Evolutionary conservation across 2,329 filamentous ascomycete species (phyloP).

Genomic region (Fusarium aywerte): DNA sequence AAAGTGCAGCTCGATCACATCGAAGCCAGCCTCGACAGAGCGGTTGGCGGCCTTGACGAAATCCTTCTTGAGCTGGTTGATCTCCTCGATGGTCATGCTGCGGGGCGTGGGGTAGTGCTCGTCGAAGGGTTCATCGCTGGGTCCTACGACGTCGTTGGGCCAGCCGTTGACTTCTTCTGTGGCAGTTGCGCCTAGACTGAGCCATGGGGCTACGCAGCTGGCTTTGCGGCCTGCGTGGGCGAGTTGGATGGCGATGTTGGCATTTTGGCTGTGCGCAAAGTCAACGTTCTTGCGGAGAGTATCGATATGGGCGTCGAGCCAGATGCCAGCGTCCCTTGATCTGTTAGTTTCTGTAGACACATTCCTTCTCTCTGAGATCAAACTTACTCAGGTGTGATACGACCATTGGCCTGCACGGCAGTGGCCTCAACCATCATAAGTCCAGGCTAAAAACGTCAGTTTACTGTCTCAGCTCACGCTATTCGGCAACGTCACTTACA

Average conservation of each 20-base stretch:
- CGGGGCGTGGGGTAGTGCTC: slow-evolving; percentile 68
- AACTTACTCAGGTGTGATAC: slow-evolving; percentile 72
- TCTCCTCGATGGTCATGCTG: slow-evolving; percentile 73
- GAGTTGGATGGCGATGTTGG: slow-evolving; percentile 75
- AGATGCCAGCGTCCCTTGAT: slow-evolving; percentile 65
- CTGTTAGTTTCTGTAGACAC: slow-evolving; percentile 39
- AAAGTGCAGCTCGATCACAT: slow-evolving; percentile 77
- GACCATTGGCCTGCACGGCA: slow-evolving; percentile 71
- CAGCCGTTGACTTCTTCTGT: slow-evolving; percentile 62
- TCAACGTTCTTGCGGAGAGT: slow-evolving; percentile 68
- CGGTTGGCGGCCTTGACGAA: slow-evolving; percentile 66
- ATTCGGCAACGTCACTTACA: slow-evolving; percentile 48
- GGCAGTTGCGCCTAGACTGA: slow-evolving; percentile 58
- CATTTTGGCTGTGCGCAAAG: slow-evolving; percentile 73
- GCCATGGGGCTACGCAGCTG: slow-evolving; percentile 65
- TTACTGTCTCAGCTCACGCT: slow-evolving; percentile 33
- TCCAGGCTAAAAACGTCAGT: slow-evolving; percentile 57
- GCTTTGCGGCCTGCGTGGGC: slow-evolving; percentile 74
- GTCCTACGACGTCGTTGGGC: slow-evolving; percentile 62
- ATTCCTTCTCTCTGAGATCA: fast-evolving
- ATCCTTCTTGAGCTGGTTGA: slow-evolving; percentile 69
- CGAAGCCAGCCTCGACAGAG: slow-evolving; percentile 72
- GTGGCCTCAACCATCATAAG: slow-evolving; percentile 76
- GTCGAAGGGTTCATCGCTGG: slow-evolving; percentile 64
- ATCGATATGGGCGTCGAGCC: slow-evolving; percentile 77